phyloP scores from a whole-genome alignment of 208 protist species.

The Herpetomonas muscarum region DNA sequence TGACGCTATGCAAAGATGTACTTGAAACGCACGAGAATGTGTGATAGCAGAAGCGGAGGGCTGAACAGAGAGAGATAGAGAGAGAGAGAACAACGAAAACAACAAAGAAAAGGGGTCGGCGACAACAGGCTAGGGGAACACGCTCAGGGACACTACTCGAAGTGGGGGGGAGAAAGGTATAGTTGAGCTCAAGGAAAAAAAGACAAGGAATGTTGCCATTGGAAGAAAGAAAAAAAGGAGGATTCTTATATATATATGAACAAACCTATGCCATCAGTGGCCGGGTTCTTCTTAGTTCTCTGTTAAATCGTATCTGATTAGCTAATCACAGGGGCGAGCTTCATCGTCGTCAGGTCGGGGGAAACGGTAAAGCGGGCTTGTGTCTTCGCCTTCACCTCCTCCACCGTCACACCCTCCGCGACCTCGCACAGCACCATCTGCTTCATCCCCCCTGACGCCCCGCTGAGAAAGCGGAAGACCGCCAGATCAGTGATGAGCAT shows the following conservation, averaged over 20 bases:
- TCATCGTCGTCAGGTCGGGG: conserved; percentile 29
- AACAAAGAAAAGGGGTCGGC: too few relatives aligned
- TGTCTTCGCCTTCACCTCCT: conserved; percentile 61
- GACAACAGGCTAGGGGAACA: too few relatives aligned
- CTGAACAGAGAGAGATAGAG: background rate
- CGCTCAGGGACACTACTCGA: too few relatives aligned
- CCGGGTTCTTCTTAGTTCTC: background rate
- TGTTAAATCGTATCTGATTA: conserved; percentile 1
- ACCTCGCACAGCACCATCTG: conserved; percentile 71
- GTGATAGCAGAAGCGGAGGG: too few relatives aligned
- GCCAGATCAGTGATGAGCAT: conserved; percentile 92
- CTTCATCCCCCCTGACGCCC: background rate
- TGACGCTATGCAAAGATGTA: too few relatives aligned
- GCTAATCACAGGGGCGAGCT: conserved; percentile 10
- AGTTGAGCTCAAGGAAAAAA: too few relatives aligned
- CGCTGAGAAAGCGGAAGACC: conserved; percentile 85
- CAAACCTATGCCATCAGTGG: conserved; percentile 3
- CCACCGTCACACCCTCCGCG: conserved; percentile 64
- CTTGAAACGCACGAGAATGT: too few relatives aligned
- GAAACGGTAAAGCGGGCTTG: conserved; percentile 29
- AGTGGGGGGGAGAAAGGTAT: too few relatives aligned
- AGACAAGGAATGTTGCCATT: too few relatives aligned
- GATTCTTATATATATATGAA: too few relatives aligned
- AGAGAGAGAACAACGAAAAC: background rate
- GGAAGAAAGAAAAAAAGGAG: background rate